phyloP scores from a whole-genome alignment of 495 filamentous ascomycete species.

The Aspergillus conjunctus region DNA sequence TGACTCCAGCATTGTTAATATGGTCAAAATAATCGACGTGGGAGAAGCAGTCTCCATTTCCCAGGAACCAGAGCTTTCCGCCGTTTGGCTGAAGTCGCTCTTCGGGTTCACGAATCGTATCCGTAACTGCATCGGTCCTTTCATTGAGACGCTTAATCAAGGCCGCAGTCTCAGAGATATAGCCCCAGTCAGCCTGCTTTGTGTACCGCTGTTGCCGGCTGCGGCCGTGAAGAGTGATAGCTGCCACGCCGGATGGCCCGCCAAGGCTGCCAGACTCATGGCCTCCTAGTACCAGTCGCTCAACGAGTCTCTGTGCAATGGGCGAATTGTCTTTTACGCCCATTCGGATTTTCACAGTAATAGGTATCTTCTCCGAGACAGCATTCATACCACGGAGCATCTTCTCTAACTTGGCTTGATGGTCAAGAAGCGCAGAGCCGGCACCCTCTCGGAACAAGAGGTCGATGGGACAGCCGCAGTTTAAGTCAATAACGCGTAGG shows the following conservation, averaged over 20 bases:
- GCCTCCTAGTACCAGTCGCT: conserved; percentile 79
- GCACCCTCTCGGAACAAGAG: conserved; percentile 83
- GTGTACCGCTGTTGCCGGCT: conserved; percentile 95
- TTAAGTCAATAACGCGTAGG: conserved; percentile 87
- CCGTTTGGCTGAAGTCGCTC: conserved; percentile 61
- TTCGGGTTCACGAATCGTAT: conserved; percentile 79
- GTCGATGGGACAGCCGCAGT: conserved; percentile 97
- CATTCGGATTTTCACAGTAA: conserved; percentile 93
- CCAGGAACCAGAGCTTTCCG: conserved; percentile 80
- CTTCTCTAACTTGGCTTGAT: conserved; percentile 79
- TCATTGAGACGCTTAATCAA: conserved; percentile 77
- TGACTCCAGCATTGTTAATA: conserved; percentile 73
- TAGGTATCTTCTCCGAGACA: conserved; percentile 82
- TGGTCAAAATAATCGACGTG: conserved; percentile 84
- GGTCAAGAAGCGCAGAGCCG: conserved; percentile 91
- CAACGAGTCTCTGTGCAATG: conserved; percentile 76
- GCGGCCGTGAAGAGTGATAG: conserved; percentile 90
- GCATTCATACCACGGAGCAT: conserved; percentile 94
- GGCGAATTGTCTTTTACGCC: conserved; percentile 79
- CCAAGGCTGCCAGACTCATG: conserved; percentile 60
- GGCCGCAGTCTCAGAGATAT: conserved; percentile 86
- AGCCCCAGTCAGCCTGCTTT: conserved; percentile 82
- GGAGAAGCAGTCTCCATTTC: conserved; percentile 95
- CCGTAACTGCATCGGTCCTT: conserved; percentile 60
- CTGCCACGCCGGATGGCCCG: conserved; percentile 79